Evolutionary conservation across 73 alveolate genomes (phyloP).

Genomic region (Paramecium pentaurelia): DNA sequence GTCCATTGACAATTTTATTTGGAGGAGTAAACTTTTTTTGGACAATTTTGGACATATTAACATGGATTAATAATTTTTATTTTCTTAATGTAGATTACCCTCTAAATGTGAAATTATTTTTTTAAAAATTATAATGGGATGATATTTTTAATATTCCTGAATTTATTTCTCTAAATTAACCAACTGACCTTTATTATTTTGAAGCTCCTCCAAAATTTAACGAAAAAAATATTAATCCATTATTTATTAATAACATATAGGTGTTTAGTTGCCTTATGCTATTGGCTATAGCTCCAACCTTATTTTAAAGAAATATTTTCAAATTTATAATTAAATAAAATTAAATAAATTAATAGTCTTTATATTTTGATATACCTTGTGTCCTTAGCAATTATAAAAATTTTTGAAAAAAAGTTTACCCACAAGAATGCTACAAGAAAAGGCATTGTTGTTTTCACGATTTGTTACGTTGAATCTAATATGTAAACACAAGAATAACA

Average conservation of each 20-base stretch:
- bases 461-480: neutral
- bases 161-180: neutral
- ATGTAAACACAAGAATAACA: neutral
- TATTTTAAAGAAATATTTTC: too few relatives aligned
- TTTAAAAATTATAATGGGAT: neutral
- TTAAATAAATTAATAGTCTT: too few relatives aligned
- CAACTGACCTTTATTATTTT: neutral
- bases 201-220: slow-evolving; percentile 9
- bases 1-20: neutral
- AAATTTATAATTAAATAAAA: too few relatives aligned
- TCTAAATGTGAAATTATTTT: neutral
- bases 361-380: neutral
- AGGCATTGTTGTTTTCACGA: neutral
- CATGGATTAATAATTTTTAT: slow-evolving; percentile 1
- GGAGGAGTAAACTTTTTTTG: neutral
- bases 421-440: neutral
- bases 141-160: neutral
- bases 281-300: too few relatives aligned
- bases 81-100: neutral
- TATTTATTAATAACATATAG: neutral
- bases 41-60: neutral
- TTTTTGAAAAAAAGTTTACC: neutral
- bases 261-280: neutral
- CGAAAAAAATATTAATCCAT: neutral
- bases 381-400: neutral